Evolutionary conservation across 83 land plant genomes (phyloP).

Genomic region (Picea mariana): DNA sequence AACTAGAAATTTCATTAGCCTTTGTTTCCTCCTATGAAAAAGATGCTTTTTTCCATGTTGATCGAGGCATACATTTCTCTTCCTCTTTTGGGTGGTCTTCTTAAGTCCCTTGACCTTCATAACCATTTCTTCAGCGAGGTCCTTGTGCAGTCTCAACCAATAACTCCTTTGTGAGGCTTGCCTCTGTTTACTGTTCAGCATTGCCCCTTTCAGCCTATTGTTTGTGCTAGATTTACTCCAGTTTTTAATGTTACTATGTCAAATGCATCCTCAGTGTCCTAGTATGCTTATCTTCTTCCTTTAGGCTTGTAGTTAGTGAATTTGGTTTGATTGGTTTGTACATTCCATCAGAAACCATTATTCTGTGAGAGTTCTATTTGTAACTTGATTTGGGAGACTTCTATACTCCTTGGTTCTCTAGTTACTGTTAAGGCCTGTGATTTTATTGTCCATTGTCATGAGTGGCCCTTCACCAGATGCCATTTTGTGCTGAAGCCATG

Average conservation of each 20-base stretch:
- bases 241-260: background rate
- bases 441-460: background rate
- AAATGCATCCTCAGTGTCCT: no score
- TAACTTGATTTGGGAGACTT: no score
- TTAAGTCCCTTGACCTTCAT: background rate
- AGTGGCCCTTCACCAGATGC: background rate
- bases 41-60: background rate
- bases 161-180: background rate
- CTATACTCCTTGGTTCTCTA: no score
- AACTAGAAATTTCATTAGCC: background rate
- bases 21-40: background rate
- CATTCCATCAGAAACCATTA: no score
- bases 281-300: no score
- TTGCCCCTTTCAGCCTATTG: background rate
- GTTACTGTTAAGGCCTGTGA: background rate
- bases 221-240: no score
- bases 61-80: background rate
- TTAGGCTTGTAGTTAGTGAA: no score
- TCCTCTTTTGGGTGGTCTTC: background rate
- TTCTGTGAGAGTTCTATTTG: no score
- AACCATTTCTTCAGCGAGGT: no score
- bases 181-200: background rate
- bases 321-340: no score
- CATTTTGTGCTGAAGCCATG: conserved; percentile 1
- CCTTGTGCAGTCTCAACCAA: no score